phyloP scores from a whole-genome alignment of 1,284 basidiomycete species.

The Leccinum olivaceoglutinosum region DNA sequence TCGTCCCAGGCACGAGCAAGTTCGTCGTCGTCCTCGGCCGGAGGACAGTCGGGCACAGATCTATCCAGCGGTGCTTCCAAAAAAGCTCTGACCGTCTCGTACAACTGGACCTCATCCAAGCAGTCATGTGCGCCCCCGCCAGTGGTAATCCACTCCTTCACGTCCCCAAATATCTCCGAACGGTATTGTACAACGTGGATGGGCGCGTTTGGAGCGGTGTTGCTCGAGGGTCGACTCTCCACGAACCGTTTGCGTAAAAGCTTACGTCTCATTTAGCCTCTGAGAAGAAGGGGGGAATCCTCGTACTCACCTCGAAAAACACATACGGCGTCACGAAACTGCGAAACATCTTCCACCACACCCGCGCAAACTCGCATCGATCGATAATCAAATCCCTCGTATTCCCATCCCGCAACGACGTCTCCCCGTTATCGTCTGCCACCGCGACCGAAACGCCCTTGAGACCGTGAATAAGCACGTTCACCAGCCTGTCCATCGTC shows the following conservation, averaged over 20 bases:
- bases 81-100: conserved; percentile 52
- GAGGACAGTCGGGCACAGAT: conserved; percentile 36
- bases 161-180: conserved; percentile 55
- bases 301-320: conserved; percentile 69
- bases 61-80: conserved; percentile 46
- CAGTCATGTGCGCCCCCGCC: conserved; percentile 74
- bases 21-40: conserved; percentile 32
- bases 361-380: conserved; percentile 59
- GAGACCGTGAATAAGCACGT: conserved; percentile 71
- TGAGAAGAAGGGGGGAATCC: not conserved
- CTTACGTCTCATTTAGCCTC: conserved; percentile 33
- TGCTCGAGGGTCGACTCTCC: conserved; percentile 38
- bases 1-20: conserved; percentile 43
- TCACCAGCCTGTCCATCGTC: conserved; percentile 66
- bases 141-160: conserved; percentile 63
- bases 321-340: conserved; percentile 74
- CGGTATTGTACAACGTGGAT: conserved; percentile 41
- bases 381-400: conserved; percentile 67
- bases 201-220: conserved; percentile 32
- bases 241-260: conserved; percentile 69
- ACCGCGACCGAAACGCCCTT: conserved; percentile 71
- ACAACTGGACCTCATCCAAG: conserved; percentile 63
- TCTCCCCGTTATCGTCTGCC: conserved; percentile 79
- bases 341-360: conserved; percentile 78
- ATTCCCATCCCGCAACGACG: conserved; percentile 63